Base-by-base conservation (phyloP, 139 green algal genomes). In the Diplosphaera chodatii region DNA sequence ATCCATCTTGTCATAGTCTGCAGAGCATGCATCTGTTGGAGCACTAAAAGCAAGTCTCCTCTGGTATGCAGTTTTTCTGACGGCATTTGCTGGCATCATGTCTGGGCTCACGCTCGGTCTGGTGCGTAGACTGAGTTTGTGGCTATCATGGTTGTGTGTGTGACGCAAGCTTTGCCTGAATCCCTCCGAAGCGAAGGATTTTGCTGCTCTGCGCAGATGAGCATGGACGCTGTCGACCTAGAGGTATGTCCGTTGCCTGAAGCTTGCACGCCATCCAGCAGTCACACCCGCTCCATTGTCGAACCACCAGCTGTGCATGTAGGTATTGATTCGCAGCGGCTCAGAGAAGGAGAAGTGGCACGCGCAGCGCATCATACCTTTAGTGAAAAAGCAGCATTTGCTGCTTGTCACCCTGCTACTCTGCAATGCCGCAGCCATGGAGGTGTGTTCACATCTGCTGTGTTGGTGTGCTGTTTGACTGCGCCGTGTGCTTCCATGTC, bases 41-140 rank as follows among this genome's bases (percentile, higher is more conserved):
- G n/a, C n/a, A n/a, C n/a, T n/a, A n/a, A 13, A 48, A 48, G 37
- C 37, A 0, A 10, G 78, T 8, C 84, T 82, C 55, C 55, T 86
- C 21, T 67, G 56, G 18, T 62, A 72, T 6, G 64, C 59, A 15
- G 37, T 84, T 0, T 66, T 56, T 2, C 77, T 91, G 0, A 76
- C 85, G 0, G 10, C 77, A 0, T 78, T 90, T 55, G 86, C 86
- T 2, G 86, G 86, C 10, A 63, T 87, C 29, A 92, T 92, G 89
- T 80, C 48, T 25, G 89, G 89, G 4, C 75, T 94, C 0, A 94
- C 89, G 1, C 79, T 93, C 1, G 88, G 85, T n/a, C 70, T 91
- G 1, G 18, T 59, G 48, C n/a, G n/a, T n/a, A n/a, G n/a, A n/a
- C n/a, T n/a, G n/a, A n/a, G n/a, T n/a, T n/a, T n/a, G n/a, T n/a